Evolutionary conservation across 2,329 filamentous ascomycete species (phyloP).

Genomic region (Penicillium palitans): DNA sequence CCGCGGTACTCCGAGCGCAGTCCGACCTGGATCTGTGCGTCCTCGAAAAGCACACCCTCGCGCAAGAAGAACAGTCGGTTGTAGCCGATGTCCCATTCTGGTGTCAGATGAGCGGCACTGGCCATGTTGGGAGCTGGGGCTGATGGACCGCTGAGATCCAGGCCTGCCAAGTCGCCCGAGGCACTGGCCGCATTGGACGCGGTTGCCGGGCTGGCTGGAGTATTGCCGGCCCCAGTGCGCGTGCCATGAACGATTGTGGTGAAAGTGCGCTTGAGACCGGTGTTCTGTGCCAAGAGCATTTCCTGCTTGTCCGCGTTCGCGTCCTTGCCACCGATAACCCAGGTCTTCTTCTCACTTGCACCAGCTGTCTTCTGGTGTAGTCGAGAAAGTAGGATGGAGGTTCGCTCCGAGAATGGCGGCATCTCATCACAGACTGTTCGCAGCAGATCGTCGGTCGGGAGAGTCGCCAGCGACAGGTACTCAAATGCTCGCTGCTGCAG

Average conservation of each 20-base stretch:
- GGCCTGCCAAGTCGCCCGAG: constrained; percentile 71
- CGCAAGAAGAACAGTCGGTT: constrained; percentile 74
- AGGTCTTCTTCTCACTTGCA: constrained; percentile 92
- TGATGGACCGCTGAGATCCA: constrained; percentile 71
- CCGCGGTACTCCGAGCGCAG: constrained; percentile 90
- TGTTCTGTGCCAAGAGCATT: constrained; percentile 75
- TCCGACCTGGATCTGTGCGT: constrained; percentile 89
- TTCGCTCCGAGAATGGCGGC: constrained; percentile 94
- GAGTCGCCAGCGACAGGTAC: constrained; percentile 80
- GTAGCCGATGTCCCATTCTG: constrained; percentile 91
- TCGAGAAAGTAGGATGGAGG: constrained; percentile 86
- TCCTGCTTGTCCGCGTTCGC: constrained; percentile 81
- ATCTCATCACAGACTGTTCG: constrained; percentile 97
- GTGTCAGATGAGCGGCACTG: constrained; percentile 86
- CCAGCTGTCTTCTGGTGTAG: constrained; percentile 92
- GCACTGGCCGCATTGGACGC: constrained; percentile 48
- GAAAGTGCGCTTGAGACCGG: constrained; percentile 82
- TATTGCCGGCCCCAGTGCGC: constrained; percentile 36
- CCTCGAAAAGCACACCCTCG: constrained; percentile 91
- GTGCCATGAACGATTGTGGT: constrained; percentile 55
- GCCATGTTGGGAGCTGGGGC: constrained; percentile 76
- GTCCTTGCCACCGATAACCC: constrained; percentile 96
- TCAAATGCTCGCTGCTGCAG: constrained; percentile 95
- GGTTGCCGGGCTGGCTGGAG: constrained; percentile 40
- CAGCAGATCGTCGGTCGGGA: constrained; percentile 86